Conservation (phyloP, 257 asterid genomes). For the Penstemon eatonii region DNA sequence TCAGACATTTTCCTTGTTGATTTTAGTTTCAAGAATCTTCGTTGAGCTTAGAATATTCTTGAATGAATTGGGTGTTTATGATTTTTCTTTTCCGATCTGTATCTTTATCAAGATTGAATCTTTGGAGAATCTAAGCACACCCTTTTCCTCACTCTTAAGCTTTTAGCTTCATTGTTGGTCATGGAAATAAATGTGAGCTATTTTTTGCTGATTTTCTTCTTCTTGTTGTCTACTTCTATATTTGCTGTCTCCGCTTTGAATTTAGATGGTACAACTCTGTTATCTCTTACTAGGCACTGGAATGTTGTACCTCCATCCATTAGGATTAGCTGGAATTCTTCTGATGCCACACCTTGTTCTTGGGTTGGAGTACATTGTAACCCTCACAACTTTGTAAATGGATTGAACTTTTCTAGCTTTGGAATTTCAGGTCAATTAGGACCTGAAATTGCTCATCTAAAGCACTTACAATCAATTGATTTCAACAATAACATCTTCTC, state of each 20-base stretch:
- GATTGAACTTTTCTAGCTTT: constrained; percentile 45
- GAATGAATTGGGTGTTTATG: neutral
- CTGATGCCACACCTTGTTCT: constrained; percentile 73
- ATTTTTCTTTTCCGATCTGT: constrained; percentile 5
- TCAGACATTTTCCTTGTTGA: neutral
- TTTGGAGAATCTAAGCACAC: constrained; percentile 1
- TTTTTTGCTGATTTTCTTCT: constrained; percentile 37
- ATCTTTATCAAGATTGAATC: constrained; percentile 21
- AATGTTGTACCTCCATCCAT: constrained; percentile 59
- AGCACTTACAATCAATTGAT: constrained; percentile 46
- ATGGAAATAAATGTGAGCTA: constrained; percentile 34
- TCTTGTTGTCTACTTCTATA: constrained; percentile 35
- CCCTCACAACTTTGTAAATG: constrained; percentile 34
- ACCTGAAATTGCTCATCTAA: constrained; percentile 54
- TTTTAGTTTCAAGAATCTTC: neutral
- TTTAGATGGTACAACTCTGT: constrained; percentile 59
- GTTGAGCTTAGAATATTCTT: neutral
- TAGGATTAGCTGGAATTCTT: constrained; percentile 70
- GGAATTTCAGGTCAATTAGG: constrained; percentile 74
- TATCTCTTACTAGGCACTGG: constrained; percentile 67
- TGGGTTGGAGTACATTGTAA: constrained; percentile 79
- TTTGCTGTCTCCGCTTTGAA: constrained; percentile 40
- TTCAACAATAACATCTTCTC: constrained; percentile 46
- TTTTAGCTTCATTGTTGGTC: constrained; percentile 14
- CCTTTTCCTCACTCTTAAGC: constrained; percentile 13